These are phyloP conservation scores for Areca catechu DNA, from an alignment of 176 grass and related monocot species.

Conservation along the genomic window DNA sequence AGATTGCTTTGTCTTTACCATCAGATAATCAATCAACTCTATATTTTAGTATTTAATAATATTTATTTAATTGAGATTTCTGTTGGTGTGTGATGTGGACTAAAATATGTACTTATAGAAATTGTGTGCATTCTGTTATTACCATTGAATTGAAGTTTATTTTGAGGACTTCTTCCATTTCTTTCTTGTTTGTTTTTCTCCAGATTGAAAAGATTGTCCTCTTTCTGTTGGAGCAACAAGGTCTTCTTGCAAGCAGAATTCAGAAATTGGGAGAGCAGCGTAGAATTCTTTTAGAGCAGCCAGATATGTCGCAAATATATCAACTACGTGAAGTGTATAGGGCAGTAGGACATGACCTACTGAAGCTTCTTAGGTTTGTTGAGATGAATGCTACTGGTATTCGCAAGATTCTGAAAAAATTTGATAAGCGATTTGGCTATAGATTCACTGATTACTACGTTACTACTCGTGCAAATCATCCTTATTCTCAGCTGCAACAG, in stretches of 20 bases:
- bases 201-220: constrained; percentile 92
- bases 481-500: constrained; percentile 85
- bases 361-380: constrained; percentile 81
- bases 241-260: constrained; percentile 66
- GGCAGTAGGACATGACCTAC: constrained; percentile 56
- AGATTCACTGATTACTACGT: constrained; percentile 89
- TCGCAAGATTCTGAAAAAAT: constrained; percentile 91
- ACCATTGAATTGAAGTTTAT: too few species aligned
- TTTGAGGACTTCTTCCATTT: neutral
- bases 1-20: too few species aligned
- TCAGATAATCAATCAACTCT: too few species aligned
- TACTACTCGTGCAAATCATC: constrained; percentile 74
- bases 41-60: too few species aligned
- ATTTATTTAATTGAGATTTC: too few species aligned
- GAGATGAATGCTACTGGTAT: constrained; percentile 92
- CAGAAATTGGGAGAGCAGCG: constrained; percentile 50
- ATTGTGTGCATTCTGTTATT: too few species aligned
- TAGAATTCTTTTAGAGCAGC: constrained; percentile 26
- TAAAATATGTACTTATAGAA: too few species aligned
- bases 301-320: constrained; percentile 34
- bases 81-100: too few species aligned
- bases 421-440: constrained; percentile 76
- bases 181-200: constrained; percentile 6
- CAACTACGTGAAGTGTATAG: constrained; percentile 61
- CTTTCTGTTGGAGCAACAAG: constrained; percentile 90